Conservation (phyloP, 2,329 filamentous ascomycete genomes). For the Aspergillus amoenus region DNA sequence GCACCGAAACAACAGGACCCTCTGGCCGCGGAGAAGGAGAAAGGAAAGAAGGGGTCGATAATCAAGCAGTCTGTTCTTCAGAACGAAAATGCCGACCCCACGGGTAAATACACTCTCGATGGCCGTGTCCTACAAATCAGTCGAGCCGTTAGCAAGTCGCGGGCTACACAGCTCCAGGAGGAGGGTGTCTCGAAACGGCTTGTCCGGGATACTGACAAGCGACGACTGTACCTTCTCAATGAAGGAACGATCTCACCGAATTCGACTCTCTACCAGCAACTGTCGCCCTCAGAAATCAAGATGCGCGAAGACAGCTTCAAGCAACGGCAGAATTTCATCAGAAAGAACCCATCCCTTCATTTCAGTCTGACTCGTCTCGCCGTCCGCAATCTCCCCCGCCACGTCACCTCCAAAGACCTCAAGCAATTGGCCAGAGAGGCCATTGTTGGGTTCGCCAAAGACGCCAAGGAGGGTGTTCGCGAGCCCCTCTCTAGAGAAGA, state of each 20-base stretch:
- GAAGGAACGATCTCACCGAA: constrained; percentile 81
- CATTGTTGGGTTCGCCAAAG: constrained; percentile 89
- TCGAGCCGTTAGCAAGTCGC: constrained; percentile 78
- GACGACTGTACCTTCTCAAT: constrained; percentile 79
- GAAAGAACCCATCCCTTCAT: constrained; percentile 86
- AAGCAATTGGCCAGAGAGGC: constrained; percentile 89
- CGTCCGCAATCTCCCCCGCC: constrained; percentile 84
- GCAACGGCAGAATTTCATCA: constrained; percentile 86
- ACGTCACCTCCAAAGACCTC: constrained; percentile 79
- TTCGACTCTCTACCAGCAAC: constrained; percentile 72
- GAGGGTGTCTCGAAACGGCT: constrained; percentile 63
- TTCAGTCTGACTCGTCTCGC: constrained; percentile 87
- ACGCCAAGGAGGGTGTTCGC: constrained; percentile 76
- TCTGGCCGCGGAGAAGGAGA: constrained; percentile 43
- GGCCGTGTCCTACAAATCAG: constrained; percentile 83
- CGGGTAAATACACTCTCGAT: constrained; percentile 85
- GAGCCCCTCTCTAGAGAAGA: constrained; percentile 88
- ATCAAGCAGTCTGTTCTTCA: constrained; percentile 81
- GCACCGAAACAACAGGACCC: constrained; percentile 61
- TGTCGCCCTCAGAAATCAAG: constrained; percentile 76
- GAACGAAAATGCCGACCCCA: constrained; percentile 76
- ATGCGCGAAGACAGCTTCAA: constrained; percentile 84
- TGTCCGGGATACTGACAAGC: constrained; percentile 79
- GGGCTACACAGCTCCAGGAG: constrained; percentile 73
- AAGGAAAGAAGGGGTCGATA: constrained; percentile 42